Evolutionary conservation across 306 rosid species (phyloP).

Genomic region (Luffa acutangula): DNA sequence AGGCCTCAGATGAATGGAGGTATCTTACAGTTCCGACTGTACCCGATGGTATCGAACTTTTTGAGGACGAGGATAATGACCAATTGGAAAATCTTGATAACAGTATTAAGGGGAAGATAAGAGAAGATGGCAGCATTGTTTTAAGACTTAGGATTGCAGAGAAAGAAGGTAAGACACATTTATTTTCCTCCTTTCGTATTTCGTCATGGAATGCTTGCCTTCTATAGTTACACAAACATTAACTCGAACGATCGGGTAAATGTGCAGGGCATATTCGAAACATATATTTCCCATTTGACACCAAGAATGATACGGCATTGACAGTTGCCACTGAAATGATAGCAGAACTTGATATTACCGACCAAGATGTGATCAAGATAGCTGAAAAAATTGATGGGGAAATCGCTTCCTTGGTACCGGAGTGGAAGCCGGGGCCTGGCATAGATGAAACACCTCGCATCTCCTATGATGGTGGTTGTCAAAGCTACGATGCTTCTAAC

Average conservation of each 20-base stretch:
- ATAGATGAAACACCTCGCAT: constrained; percentile 6
- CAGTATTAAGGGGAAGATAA: constrained; percentile 70
- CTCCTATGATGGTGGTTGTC: not conserved
- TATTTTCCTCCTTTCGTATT: not conserved
- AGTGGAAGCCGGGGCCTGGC: constrained; percentile 10
- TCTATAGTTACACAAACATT: constrained; percentile 6
- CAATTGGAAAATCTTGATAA: constrained; percentile 49
- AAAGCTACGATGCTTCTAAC: not conserved
- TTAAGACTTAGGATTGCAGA: constrained; percentile 79
- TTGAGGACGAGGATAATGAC: constrained; percentile 59
- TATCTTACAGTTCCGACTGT: constrained; percentile 12
- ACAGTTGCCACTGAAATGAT: constrained; percentile 92
- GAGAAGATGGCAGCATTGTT: constrained; percentile 58
- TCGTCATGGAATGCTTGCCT: not conserved
- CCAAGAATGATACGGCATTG: constrained; percentile 67
- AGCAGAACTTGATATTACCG: constrained; percentile 81
- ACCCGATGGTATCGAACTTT: constrained; percentile 64
- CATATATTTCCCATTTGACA: constrained; percentile 77
- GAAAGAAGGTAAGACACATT: constrained; percentile 50
- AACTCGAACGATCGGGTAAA: not conserved
- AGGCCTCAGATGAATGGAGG: constrained; percentile 29
- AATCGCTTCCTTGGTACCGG: constrained; percentile 8
- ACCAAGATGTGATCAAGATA: constrained; percentile 71
- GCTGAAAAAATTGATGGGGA: constrained; percentile 27
- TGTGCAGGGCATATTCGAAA: constrained; percentile 69